These are phyloP conservation scores for Chalciporus sphaerocephalus DNA, from an alignment of 768 basidiomycete species.

Conservation along the genomic window DNA sequence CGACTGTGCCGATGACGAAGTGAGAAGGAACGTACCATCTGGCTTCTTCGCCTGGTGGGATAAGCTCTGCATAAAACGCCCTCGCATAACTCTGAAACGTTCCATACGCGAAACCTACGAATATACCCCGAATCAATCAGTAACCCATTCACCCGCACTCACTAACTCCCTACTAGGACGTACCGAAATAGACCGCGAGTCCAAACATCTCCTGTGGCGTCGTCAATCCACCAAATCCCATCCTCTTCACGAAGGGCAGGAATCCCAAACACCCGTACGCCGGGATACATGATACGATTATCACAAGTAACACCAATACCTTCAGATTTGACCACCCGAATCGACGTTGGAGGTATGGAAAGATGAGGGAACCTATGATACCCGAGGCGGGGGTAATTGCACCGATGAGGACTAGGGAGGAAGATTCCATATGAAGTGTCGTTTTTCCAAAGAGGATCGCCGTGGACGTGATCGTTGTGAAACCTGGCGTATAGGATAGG, in stretches of 20 bases:
- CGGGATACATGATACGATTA: conserved; percentile 63
- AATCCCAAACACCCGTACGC: conserved; percentile 84
- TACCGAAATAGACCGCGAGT: conserved; percentile 79
- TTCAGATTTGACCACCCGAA: conserved; percentile 62
- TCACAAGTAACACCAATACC: conserved; percentile 63
- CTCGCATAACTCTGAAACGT: conserved; percentile 90
- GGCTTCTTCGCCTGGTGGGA: conserved; percentile 86
- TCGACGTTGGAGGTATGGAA: conserved; percentile 68
- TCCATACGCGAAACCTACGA: conserved; percentile 74
- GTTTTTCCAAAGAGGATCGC: conserved; percentile 93
- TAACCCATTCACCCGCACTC: too few relatives aligned
- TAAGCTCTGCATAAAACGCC: conserved; percentile 80
- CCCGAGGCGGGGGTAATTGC: conserved; percentile 74
- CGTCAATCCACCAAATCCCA: conserved; percentile 66
- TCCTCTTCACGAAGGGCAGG: conserved; percentile 46
- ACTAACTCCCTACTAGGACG: too few relatives aligned
- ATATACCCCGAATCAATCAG: too few relatives aligned
- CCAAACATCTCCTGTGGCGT: conserved; percentile 82
- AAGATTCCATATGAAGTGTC: conserved; percentile 71
- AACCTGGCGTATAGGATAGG: conserved; percentile 44
- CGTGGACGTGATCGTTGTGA: conserved; percentile 89
- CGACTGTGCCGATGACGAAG: background rate
- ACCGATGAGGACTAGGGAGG: conserved; percentile 75
- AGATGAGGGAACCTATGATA: conserved; percentile 78
- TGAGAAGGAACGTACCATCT: conserved; percentile 55